Conservation (phyloP, 1,284 basidiomycete genomes). For the Tylopilus orsonianus region DNA sequence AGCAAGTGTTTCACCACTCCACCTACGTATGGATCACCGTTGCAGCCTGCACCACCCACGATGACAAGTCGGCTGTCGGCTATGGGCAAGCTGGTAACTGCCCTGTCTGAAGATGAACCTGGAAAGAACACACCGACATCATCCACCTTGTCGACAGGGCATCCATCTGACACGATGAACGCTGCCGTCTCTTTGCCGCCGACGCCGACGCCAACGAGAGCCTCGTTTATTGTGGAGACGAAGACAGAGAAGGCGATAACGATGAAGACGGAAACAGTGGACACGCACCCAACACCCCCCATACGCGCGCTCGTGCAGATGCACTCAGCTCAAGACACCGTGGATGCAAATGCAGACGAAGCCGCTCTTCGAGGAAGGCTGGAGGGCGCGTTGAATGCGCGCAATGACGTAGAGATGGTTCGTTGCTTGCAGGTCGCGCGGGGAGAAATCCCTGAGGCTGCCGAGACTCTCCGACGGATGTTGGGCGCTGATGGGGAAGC, state of each 20-base stretch:
- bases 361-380: slow-evolving; percentile 60
- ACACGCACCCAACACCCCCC: slow-evolving; percentile 2
- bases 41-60: not conserved
- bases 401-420: slow-evolving; percentile 65
- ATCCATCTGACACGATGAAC: not conserved
- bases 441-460: slow-evolving; percentile 75
- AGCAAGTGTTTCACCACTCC: slow-evolving; percentile 1
- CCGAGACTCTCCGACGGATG: slow-evolving; percentile 55
- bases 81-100: not conserved
- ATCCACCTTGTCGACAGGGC: not conserved
- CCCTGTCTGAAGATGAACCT: not conserved
- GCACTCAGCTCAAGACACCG: slow-evolving; percentile 50
- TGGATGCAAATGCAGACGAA: slow-evolving; percentile 54
- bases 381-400: slow-evolving; percentile 53
- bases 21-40: slow-evolving; percentile 8
- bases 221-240: slow-evolving; percentile 8
- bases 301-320: slow-evolving; percentile 37
- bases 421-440: slow-evolving; percentile 60
- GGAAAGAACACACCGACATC: not conserved
- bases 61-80: not conserved
- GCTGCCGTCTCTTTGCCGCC: not conserved
- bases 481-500: not conserved
- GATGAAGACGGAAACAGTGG: not conserved
- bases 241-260: not conserved
- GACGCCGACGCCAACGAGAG: slow-evolving; percentile 15